These are phyloP conservation scores for Phytopythium montanum DNA, from an alignment of 352 stramenopile genomes.

Conservation along the genomic window DNA sequence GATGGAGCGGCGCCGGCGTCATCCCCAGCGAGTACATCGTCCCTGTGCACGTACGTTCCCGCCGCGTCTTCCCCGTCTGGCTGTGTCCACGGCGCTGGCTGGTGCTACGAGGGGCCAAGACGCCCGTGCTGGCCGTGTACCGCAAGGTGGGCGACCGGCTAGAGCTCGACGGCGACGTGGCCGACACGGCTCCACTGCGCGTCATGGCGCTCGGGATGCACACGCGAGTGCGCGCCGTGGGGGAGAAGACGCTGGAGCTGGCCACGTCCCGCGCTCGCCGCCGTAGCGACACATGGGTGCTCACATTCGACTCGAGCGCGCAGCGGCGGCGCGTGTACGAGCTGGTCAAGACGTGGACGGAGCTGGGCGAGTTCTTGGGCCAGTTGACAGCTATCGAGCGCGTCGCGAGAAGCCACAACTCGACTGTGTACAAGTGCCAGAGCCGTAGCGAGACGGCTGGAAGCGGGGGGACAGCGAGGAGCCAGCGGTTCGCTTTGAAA, in stretches of 20 bases:
- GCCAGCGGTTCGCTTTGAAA: slow-evolving; percentile 46
- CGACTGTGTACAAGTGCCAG: slow-evolving; percentile 50
- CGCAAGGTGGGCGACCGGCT: slow-evolving; percentile 28
- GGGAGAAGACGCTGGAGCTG: slow-evolving; percentile 46
- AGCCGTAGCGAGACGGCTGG: slow-evolving; percentile 18
- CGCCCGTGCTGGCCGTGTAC: slow-evolving; percentile 50
- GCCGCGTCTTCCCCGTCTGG: slow-evolving; percentile 52
- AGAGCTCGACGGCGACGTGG: slow-evolving; percentile 23
- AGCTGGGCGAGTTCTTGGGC: slow-evolving; percentile 47
- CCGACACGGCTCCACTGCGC: slow-evolving; percentile 23
- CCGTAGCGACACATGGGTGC: slow-evolving; percentile 45
- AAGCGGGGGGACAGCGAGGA: slow-evolving; percentile 5
- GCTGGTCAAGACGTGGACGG: slow-evolving; percentile 51
- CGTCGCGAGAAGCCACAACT: slow-evolving; percentile 46
- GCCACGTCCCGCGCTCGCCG: slow-evolving; percentile 41
- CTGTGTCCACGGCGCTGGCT: slow-evolving; percentile 49
- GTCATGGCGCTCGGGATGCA: slow-evolving; percentile 53
- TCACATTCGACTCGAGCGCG: slow-evolving; percentile 41
- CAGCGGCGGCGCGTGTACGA: slow-evolving; percentile 48
- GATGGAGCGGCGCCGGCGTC: slow-evolving; percentile 16
- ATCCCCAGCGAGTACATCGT: slow-evolving; percentile 53
- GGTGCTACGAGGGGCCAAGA: slow-evolving; percentile 59
- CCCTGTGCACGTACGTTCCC: slow-evolving; percentile 37
- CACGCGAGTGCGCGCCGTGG: slow-evolving; percentile 33
- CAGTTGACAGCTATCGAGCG: slow-evolving; percentile 39